These are phyloP conservation scores for Melanopsichium pennsylvanicum DNA, from an alignment of 1,284 basidiomycete genomes.

Conservation along the genomic window DNA sequence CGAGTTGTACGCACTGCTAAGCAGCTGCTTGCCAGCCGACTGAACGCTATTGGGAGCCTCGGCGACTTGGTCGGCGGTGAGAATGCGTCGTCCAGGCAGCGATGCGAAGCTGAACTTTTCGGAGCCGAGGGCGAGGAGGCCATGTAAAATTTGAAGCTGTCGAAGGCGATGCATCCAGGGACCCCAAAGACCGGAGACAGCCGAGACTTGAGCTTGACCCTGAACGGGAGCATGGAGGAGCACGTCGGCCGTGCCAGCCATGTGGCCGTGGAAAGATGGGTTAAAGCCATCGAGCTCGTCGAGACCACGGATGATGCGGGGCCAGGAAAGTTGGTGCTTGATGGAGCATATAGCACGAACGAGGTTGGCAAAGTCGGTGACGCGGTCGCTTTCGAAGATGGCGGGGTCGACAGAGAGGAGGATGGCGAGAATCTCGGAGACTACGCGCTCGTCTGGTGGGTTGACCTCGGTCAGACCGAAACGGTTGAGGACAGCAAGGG, in stretches of 20 bases:
- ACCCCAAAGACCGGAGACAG: constrained; percentile 68
- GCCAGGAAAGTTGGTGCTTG: constrained; percentile 52
- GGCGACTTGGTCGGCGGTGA: constrained; percentile 50
- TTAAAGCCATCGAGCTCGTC: constrained; percentile 67
- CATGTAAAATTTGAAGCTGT: constrained; percentile 85
- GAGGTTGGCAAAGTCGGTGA: constrained; percentile 47
- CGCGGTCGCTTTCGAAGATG: constrained; percentile 36
- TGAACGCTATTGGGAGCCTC: constrained; percentile 82
- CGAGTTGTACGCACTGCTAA: constrained; percentile 92
- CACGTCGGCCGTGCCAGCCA: constrained; percentile 55
- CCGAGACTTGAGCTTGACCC: constrained; percentile 29
- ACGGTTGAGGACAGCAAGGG: constrained; percentile 48
- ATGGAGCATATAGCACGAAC: constrained; percentile 29
- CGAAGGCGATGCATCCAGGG: constrained; percentile 83
- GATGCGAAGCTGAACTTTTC: constrained; percentile 79
- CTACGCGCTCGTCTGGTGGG: constrained; percentile 45
- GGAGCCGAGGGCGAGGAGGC: constrained; percentile 79
- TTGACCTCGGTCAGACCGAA: constrained; percentile 47
- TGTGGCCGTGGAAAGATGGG: constrained; percentile 66
- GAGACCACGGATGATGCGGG: constrained; percentile 66
- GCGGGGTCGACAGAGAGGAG: constrained; percentile 49
- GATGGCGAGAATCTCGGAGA: constrained; percentile 54
- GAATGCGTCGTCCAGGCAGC: constrained; percentile 52
- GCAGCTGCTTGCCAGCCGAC: constrained; percentile 73
- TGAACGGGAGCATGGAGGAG: constrained; percentile 46